Conservation (phyloP, 2,329 filamentous ascomycete species). For the Blumeria hordei region DNA sequence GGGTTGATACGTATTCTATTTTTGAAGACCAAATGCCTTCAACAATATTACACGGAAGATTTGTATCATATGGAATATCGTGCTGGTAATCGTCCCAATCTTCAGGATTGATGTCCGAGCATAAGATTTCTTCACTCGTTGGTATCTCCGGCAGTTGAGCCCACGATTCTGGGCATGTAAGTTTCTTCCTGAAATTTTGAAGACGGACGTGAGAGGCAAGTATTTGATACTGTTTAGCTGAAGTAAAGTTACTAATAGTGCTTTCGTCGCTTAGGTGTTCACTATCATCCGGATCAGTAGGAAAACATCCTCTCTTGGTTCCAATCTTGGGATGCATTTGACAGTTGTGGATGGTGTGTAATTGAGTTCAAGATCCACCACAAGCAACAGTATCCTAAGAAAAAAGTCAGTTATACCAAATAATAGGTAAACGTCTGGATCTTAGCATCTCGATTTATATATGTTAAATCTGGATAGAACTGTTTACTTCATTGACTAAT, state of each 20-base stretch:
- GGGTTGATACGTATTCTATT: constrained; percentile 41
- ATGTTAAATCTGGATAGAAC: no score
- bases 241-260: background rate
- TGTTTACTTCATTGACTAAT: no score
- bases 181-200: constrained; percentile 1
- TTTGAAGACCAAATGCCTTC: constrained; percentile 32
- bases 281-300: background rate
- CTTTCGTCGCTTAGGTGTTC: background rate
- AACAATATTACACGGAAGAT: constrained; percentile 27
- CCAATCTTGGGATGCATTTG: constrained; percentile 1
- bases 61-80: constrained; percentile 4
- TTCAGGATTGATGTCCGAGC: constrained; percentile 3
- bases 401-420: no score
- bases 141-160: constrained; percentile 28
- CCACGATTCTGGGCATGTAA: constrained; percentile 12
- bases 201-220: constrained; percentile 3
- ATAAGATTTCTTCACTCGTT: constrained; percentile 25
- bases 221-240: background rate
- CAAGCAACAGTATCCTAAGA: no score
- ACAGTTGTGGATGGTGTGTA: background rate
- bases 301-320: background rate
- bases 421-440: no score
- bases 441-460: no score
- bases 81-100: constrained; percentile 9
- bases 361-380: no score